Evolutionary conservation across 169 alveolate species (phyloP).

Genomic region (Haemoproteus tartakovskyi): DNA sequence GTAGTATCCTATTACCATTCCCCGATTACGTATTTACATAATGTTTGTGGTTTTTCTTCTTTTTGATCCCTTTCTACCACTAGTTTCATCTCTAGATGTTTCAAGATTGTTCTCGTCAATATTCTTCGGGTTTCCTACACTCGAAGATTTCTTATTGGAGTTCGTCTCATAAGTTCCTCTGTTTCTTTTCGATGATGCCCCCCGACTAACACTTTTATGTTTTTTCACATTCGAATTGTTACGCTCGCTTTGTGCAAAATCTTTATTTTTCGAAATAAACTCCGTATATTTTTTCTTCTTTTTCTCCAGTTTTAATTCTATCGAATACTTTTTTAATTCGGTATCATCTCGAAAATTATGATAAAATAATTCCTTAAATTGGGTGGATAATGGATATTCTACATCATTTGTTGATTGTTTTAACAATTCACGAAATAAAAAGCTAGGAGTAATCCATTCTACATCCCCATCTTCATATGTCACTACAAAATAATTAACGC

Average conservation of each 20-base stretch:
- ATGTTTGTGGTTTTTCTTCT: no score
- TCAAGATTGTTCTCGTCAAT: no score
- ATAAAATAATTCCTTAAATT: constrained; percentile 38
- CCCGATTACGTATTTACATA: no score
- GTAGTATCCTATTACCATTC: no score
- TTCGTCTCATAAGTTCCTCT: no score
- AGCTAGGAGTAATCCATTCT: constrained; percentile 62
- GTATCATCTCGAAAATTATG: constrained; percentile 48
- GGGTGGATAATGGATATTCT: constrained; percentile 54
- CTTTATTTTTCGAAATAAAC: constrained; percentile 22
- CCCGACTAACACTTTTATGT: no score
- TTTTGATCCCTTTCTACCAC: no score
- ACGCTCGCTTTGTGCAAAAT: constrained; percentile 32
- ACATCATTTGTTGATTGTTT: constrained; percentile 52
- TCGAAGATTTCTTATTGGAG: no score
- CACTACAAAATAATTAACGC: constrained; percentile 41
- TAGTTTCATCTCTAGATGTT: no score
- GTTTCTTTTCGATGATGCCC: no score
- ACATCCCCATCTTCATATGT: constrained; percentile 66
- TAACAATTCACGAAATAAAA: constrained; percentile 60
- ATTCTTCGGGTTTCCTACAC: no score
- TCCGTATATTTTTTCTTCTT: constrained; percentile 40
- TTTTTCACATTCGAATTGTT: constrained; percentile 12
- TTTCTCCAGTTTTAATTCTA: constrained; percentile 48
- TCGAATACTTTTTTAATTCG: constrained; percentile 24